A percentile compares a stretch with the other conserved stretches of the same genome.
phyloP scores from a whole-genome alignment of 768 basidiomycete genomes.

The Cyclocybe aegerita region DNA sequence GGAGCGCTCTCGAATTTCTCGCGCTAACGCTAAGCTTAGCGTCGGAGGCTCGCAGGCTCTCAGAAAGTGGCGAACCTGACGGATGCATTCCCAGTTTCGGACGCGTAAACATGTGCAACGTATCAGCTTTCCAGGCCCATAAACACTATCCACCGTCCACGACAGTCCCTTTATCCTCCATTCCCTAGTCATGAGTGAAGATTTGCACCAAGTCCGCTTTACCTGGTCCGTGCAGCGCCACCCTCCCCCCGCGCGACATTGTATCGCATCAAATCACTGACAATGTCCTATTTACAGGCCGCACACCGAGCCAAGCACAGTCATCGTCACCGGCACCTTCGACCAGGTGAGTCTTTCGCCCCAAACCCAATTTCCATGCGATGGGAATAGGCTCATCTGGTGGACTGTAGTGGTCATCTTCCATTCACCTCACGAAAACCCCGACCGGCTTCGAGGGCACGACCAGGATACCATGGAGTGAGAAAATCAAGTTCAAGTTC shows the following conservation, averaged over 20 bases:
- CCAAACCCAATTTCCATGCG: constrained; percentile 3
- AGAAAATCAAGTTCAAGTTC: constrained; percentile 74
- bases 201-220: constrained; percentile 53
- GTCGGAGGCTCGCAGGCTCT: too few relatives aligned
- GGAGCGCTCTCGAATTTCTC: too few relatives aligned
- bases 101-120: constrained; percentile 34
- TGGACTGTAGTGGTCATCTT: constrained; percentile 55
- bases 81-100: neutral
- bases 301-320: constrained; percentile 48
- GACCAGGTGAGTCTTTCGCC: constrained; percentile 57
- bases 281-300: constrained; percentile 45
- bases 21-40: too few relatives aligned
- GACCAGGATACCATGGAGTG: constrained; percentile 57
- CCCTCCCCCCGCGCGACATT: neutral
- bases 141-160: constrained; percentile 9
- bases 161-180: constrained; percentile 4
- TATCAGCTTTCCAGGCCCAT: constrained; percentile 14
- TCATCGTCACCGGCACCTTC: constrained; percentile 76
- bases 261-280: neutral
- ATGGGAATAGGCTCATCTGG: constrained; percentile 11
- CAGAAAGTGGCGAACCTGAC: neutral
- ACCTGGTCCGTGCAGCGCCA: constrained; percentile 39
- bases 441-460: constrained; percentile 55
- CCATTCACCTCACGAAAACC: constrained; percentile 52
- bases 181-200: constrained; percentile 20